Base-by-base conservation (phyloP, 2,329 filamentous ascomycete genomes). In the Venturia oleaginea region DNA sequence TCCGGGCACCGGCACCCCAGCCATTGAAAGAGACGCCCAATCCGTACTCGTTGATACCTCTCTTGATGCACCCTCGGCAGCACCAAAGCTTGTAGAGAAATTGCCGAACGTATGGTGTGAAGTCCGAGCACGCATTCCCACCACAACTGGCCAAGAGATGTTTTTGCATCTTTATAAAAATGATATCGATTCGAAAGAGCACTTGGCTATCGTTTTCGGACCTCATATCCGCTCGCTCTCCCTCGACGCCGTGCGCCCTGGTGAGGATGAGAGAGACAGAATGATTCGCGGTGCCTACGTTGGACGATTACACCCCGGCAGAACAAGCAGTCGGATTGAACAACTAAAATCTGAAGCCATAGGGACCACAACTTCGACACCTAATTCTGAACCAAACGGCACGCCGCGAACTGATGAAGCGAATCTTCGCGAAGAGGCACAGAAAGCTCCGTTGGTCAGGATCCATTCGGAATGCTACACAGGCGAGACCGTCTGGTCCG, bases 381-480 rank as follows among this genome's bases (percentile, higher is more conserved):
- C 65, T 71, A n/a, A 62, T 73, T n/a, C 13, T 38, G 22, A 42
- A 32, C 27, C 19, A 6, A 24, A 60, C 8, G 59, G 34, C 37
- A 60, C 24, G 3, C 8, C 8, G 19, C 51, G 13, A 2, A 34
- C 27, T 11, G 37, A 40, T 11, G 34, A 55, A 15, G 32, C 19
- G 22, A 27, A n/a, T 13, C 8, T 38, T 19, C 30, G 30, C 10
- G 40, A n/a, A 17, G 34, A 40, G 32, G 32, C 61, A 11, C 61
- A 62, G 24, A 73, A 75, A 15, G 76, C 88, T 0, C 91, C 94
- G 0, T 80, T 99, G 46, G 93, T 99, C 59, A 85, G 94, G 65
- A 99, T 99, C 72, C 94, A 99, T 76, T 96, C 91, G 3, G 94
- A 99, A 76, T 99, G 94, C 78, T 99, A 99, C 76, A 99, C 94